phyloP scores from a whole-genome alignment of 371 early-diverging fungal genomes.

The Lichtheimia ornata region DNA sequence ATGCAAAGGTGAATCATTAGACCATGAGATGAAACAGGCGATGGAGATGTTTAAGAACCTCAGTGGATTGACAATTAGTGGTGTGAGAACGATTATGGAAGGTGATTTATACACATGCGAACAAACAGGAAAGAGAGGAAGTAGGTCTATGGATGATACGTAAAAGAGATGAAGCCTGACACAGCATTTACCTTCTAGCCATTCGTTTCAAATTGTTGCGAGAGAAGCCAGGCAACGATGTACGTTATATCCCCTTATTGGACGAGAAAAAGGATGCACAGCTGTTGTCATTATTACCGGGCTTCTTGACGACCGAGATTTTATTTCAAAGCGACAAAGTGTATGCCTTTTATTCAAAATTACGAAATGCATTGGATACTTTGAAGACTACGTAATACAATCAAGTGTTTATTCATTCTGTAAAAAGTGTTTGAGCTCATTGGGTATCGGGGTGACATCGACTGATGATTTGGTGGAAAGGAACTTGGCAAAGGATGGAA shows the following conservation, averaged over 20 bases:
- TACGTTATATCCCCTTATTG: conserved; percentile 21
- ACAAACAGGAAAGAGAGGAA: conserved; percentile 22
- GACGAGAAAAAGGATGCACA: conserved; percentile 16
- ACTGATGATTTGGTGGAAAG: conserved; percentile 41
- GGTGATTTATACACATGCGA: conserved; percentile 20
- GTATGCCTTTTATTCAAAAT: conserved; percentile 16
- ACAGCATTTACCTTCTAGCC: conserved; percentile 9
- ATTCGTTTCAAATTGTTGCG: conserved; percentile 22
- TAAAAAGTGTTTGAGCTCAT: conserved; percentile 33
- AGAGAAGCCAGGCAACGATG: conserved; percentile 5
- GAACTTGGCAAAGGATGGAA: conserved; percentile 50
- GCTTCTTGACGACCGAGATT: conserved; percentile 14
- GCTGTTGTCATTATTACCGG: conserved; percentile 16
- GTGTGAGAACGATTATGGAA: conserved; percentile 13
- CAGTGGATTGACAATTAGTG: conserved; percentile 16
- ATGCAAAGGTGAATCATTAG: not conserved
- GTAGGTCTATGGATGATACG: conserved; percentile 11
- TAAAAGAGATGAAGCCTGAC: not conserved
- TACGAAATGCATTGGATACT: conserved; percentile 7
- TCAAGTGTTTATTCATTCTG: not conserved
- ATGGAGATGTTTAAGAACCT: conserved; percentile 19
- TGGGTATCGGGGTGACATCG: conserved; percentile 58
- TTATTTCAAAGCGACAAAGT: conserved; percentile 19
- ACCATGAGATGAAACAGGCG: not conserved
- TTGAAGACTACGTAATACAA: no score